Evolutionary conservation across 169 alveolate species (phyloP), one percentile per base, ranked within the genome.

Genomic region (Plasmodium sp.): DNA sequence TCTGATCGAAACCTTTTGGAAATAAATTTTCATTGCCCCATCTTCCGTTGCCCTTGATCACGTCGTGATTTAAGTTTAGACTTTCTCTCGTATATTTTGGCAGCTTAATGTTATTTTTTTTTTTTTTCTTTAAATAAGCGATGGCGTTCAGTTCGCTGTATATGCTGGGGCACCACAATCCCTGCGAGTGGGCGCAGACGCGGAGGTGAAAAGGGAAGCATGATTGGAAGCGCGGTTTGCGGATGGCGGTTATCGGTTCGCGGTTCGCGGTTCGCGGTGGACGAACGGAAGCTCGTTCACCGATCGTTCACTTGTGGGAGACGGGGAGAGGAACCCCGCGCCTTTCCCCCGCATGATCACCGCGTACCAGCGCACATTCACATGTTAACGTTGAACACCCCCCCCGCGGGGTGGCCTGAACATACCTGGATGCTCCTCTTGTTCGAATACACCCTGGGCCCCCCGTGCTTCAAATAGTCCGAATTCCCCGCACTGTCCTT

Each of bases 1-100:
- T 96, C 71, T 97, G 98, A 79, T 97, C 98, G 95, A 98, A 97
- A n/a, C 98, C 98, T 81, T 97, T 97, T 12, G 98, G 98, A 83
- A 96, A 97, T 51, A 97, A 96, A 12, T 95, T 74, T 83, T 97
- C 98, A 58, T 96, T 96, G 36, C 98, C 98, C 98, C 98, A 97
- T 45, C 98, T 97, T 62, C 98, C 98, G 51, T 96, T 95, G 12
- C 98, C 98, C 71, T 97, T 95, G 31, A 97, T 97, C n/a, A 97
- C 97, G 62, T 97, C 98, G 43, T 97, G 93, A 84, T 97, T 96
- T 92, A 97, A 93, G 72, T 95, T 92, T 56, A 97, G 96, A 43
- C 98, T 96, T 93, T 94, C 97, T 58, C 97, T 93, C 9, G 98
- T 96, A 90, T 97, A 97, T 92, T 97, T 97, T 62, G 98, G 98